Evolutionary conservation across 2,329 filamentous ascomycete species (phyloP).

Genomic region (Sporothrix globosa): DNA sequence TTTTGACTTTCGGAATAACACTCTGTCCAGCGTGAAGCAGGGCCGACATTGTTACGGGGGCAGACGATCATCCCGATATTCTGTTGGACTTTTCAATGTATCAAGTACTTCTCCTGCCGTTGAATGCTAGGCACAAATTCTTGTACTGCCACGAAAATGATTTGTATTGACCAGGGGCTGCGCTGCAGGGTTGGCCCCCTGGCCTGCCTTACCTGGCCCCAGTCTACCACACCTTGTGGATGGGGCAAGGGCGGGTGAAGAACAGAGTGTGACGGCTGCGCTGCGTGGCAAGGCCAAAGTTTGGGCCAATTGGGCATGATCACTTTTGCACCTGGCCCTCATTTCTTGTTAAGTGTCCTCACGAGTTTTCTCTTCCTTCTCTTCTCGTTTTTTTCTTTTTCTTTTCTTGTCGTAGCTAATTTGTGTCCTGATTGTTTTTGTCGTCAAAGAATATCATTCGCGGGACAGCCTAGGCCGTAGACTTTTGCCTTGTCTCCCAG

Average conservation of each 20-base stretch:
- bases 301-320: slow-evolving; percentile 13
- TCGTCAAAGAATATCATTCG: background rate
- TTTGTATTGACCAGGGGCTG: slow-evolving; percentile 21
- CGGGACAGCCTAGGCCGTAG: background rate
- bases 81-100: background rate
- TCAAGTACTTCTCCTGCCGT: slow-evolving; percentile 2
- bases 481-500: too few relatives aligned
- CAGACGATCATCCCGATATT: slow-evolving; percentile 3
- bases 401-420: background rate
- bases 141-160: slow-evolving; percentile 16
- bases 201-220: slow-evolving; percentile 19
- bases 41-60: slow-evolving; percentile 13
- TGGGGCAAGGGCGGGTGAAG: slow-evolving; percentile 7
- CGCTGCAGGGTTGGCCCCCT: slow-evolving; percentile 13
- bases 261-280: slow-evolving; percentile 1
- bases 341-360: background rate
- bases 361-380: too few relatives aligned
- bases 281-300: slow-evolving; percentile 13
- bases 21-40: background rate
- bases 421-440: background rate
- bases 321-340: background rate
- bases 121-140: background rate
- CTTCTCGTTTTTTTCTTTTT: background rate
- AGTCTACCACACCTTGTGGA: background rate
- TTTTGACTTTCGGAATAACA: slow-evolving; percentile 13